phyloP scores from a whole-genome alignment of 345 rosid species.

The Populus nigra region DNA sequence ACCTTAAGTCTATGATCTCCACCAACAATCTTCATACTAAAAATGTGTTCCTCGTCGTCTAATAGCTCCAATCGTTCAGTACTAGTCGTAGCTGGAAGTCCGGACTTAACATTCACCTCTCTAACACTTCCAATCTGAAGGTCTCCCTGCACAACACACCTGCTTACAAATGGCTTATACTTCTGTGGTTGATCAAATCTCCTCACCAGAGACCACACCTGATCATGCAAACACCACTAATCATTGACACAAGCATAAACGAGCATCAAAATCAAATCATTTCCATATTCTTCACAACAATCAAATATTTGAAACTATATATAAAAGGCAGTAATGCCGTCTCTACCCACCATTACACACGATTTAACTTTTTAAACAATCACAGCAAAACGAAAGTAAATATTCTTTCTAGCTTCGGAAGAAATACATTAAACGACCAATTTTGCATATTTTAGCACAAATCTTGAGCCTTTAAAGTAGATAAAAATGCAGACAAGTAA shows the following conservation, averaged over 20 bases:
- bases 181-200: constrained; percentile 79
- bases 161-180: constrained; percentile 71
- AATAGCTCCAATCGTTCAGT: constrained; percentile 69
- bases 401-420: not conserved
- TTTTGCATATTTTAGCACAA: not conserved
- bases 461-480: not conserved
- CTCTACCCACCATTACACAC: not conserved
- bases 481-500: not conserved
- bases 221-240: constrained; percentile 10
- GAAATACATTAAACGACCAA: not conserved
- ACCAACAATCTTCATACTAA: constrained; percentile 75
- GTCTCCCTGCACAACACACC: constrained; percentile 70
- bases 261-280: not conserved
- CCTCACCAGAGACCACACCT: constrained; percentile 85
- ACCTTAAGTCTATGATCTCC: constrained; percentile 94
- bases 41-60: constrained; percentile 71
- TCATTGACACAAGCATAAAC: not conserved
- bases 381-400: not conserved
- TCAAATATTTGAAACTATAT: not conserved
- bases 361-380: not conserved
- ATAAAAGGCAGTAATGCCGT: not conserved
- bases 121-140: constrained; percentile 77
- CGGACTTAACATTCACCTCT: constrained; percentile 76
- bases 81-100: constrained; percentile 78
- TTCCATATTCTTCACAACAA: not conserved